Conservation (phyloP, 1,284 basidiomycete genomes). For the Moniliella sp. region DNA sequence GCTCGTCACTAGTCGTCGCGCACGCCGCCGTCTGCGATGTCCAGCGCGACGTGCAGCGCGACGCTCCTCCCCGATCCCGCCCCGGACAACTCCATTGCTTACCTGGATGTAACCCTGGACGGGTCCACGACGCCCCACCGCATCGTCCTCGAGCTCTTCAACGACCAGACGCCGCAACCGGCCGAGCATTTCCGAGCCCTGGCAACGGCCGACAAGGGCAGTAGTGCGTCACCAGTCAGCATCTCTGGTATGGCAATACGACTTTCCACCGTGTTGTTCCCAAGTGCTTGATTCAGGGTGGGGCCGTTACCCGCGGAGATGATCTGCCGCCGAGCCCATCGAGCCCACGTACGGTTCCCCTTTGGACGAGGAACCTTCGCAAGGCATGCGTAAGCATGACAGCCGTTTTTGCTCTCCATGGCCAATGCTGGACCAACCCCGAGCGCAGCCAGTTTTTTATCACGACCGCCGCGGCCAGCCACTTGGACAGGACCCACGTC, state of each 20-base stretch:
- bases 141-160: conserved; percentile 59
- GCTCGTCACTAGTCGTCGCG: too few species aligned
- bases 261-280: conserved; percentile 26
- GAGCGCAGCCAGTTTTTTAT: conserved; percentile 63
- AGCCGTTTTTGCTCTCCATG: conserved; percentile 64
- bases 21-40: too few species aligned
- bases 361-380: conserved; percentile 56
- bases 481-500: conserved; percentile 60
- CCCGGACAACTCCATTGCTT: background rate
- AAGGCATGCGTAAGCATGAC: conserved; percentile 46
- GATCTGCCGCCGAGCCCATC: conserved; percentile 58
- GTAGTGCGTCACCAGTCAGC: conserved; percentile 43
- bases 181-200: conserved; percentile 74
- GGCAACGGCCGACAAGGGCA: conserved; percentile 67
- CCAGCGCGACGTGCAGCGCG: too few species aligned
- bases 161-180: conserved; percentile 61
- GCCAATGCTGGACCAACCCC: conserved; percentile 60
- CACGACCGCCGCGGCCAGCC: conserved; percentile 52
- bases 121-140: conserved; percentile 5
- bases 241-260: conserved; percentile 56
- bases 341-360: conserved; percentile 56
- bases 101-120: background rate
- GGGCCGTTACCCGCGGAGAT: conserved; percentile 45
- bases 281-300: conserved; percentile 57
- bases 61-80: too few species aligned